These are phyloP conservation scores for Pontederia paniculata DNA, from an alignment of 176 grass and related monocot genomes.

Conservation along the genomic window DNA sequence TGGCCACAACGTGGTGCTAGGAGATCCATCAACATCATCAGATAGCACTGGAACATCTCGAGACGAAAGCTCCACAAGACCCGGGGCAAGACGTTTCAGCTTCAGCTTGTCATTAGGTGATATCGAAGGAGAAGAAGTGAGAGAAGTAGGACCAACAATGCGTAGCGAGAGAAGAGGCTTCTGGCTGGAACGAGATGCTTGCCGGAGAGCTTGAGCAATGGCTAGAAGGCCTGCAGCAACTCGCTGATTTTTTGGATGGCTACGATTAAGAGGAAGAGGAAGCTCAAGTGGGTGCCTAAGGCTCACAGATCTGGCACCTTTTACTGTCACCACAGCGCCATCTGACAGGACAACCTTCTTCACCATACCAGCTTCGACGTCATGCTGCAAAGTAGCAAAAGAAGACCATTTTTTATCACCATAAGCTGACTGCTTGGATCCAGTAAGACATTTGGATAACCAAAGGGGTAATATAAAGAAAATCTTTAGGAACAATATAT, in stretches of 20 bases:
- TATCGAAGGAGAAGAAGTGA: slow-evolving; percentile 60
- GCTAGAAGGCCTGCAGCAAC: slow-evolving; percentile 37
- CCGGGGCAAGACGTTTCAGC: slow-evolving; percentile 67
- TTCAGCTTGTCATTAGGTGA: slow-evolving; percentile 68
- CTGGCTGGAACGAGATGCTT: slow-evolving; percentile 45
- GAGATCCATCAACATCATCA: slow-evolving; percentile 28
- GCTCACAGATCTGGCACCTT: slow-evolving; percentile 71
- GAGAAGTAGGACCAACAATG: slow-evolving; percentile 51
- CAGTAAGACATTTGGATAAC: background rate
- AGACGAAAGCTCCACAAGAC: slow-evolving; percentile 65
- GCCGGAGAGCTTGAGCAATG: slow-evolving; percentile 55
- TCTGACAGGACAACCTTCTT: slow-evolving; percentile 92
- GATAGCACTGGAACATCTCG: slow-evolving; percentile 17
- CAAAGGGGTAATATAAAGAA: too few relatives aligned
- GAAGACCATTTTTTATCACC: background rate
- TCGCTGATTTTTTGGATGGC: slow-evolving; percentile 34
- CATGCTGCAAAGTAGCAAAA: slow-evolving; percentile 47
- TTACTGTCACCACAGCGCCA: slow-evolving; percentile 77
- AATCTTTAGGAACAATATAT: too few relatives aligned
- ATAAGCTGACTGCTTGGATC: background rate
- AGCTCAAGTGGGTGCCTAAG: slow-evolving; percentile 61
- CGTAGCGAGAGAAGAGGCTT: slow-evolving; percentile 79
- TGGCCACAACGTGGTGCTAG: slow-evolving; percentile 42
- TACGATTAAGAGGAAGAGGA: slow-evolving; percentile 74
- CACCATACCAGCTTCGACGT: slow-evolving; percentile 76